A percentile compares a stretch with the other conserved stretches of the same genome.
These are phyloP conservation scores for Dryas alaskensis DNA, from an alignment of 306 rosid species.

Conservation along the genomic window DNA sequence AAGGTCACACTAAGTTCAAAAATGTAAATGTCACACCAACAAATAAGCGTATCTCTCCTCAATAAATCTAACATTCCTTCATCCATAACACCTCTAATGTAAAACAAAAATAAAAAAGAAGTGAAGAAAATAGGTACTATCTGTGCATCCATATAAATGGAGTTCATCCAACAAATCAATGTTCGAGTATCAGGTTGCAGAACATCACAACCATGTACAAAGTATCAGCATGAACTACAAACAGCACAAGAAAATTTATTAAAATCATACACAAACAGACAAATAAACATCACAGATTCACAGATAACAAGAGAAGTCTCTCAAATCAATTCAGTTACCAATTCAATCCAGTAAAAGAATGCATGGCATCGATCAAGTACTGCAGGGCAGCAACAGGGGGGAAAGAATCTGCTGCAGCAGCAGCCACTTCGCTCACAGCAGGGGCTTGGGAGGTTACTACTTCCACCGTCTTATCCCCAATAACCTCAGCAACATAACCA, in stretches of 20 bases:
- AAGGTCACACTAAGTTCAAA: too few relatives aligned
- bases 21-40: too few relatives aligned
- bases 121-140: background rate
- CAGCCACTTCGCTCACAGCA: slow-evolving; percentile 59
- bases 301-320: slow-evolving; percentile 25
- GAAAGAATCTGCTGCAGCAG: slow-evolving; percentile 88
- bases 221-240: background rate
- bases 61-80: slow-evolving; percentile 1
- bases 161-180: background rate
- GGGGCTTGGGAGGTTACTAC: slow-evolving; percentile 59
- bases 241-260: background rate
- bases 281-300: background rate
- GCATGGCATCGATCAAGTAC: slow-evolving; percentile 64
- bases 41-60: background rate
- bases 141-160: background rate
- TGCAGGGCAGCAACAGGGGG: slow-evolving; percentile 65
- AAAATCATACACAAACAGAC: background rate
- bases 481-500: slow-evolving; percentile 62
- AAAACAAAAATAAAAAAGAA: background rate
- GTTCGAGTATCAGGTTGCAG: background rate
- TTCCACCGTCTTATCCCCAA: slow-evolving; percentile 48
- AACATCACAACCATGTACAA: background rate
- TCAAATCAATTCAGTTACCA: slow-evolving; percentile 40
- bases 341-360: slow-evolving; percentile 67
- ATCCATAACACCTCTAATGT: slow-evolving; percentile 6